Conservation (phyloP, 371 early-diverging fungal species). For the Mortierella sp. region DNA sequence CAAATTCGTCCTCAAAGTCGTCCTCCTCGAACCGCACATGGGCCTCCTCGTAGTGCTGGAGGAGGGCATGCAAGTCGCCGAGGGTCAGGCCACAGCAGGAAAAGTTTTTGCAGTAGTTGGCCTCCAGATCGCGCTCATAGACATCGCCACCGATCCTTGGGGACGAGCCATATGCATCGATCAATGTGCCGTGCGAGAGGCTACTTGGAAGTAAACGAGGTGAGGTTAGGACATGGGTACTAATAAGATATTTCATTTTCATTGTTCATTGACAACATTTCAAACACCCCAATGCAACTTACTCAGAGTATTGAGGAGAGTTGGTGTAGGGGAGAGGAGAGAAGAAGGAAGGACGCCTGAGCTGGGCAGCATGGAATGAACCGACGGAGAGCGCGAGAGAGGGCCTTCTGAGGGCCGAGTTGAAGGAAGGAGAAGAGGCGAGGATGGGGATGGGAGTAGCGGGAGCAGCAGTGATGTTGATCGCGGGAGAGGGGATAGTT, state of each 20-base stretch:
- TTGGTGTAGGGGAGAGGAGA: slow-evolving; percentile 48
- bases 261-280: too few relatives aligned
- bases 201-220: not conserved
- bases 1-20: slow-evolving; percentile 65
- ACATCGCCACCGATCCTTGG: slow-evolving; percentile 66
- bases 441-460: slow-evolving; percentile 7
- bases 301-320: slow-evolving; percentile 53
- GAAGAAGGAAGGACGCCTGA: slow-evolving; percentile 49
- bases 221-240: not conserved
- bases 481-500: slow-evolving; percentile 37
- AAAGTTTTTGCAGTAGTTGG: slow-evolving; percentile 92
- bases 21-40: slow-evolving; percentile 90
- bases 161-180: slow-evolving; percentile 44
- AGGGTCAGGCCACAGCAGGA: slow-evolving; percentile 90
- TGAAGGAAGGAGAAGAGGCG: slow-evolving; percentile 19
- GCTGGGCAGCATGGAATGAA: slow-evolving; percentile 47
- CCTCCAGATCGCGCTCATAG: slow-evolving; percentile 87
- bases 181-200: slow-evolving; percentile 16
- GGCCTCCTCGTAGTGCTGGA: slow-evolving; percentile 94
- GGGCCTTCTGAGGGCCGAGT: slow-evolving; percentile 24
- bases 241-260: too few relatives aligned
- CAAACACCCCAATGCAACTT: slow-evolving; percentile 14
- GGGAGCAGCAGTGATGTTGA: slow-evolving; percentile 34
- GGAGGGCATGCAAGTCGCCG: slow-evolving; percentile 87
- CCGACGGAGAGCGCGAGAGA: slow-evolving; percentile 31